phyloP scores from a whole-genome alignment of 345 rosid species.

The Acer negundo region DNA sequence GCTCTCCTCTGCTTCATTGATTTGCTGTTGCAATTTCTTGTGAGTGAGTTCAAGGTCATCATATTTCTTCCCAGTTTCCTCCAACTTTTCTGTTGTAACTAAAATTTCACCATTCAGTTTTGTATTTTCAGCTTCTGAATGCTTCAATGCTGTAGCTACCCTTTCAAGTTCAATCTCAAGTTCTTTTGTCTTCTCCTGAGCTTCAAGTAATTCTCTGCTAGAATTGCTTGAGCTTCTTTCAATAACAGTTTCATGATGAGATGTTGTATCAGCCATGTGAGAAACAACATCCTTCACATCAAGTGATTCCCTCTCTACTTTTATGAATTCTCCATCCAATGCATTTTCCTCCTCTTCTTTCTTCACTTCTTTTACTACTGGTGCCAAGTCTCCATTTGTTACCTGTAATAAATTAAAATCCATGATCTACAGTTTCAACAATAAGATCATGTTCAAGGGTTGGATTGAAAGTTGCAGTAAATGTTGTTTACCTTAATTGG shows the following conservation, averaged over 20 bases:
- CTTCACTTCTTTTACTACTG: conserved; percentile 47
- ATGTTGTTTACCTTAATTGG: conserved; percentile 51
- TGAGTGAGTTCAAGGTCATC: conserved; percentile 65
- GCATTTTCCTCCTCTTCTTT: conserved; percentile 83
- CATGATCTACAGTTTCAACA: not conserved
- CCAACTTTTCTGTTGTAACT: conserved; percentile 56
- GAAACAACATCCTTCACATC: conserved; percentile 58
- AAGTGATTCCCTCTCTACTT: conserved; percentile 82
- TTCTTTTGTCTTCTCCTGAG: conserved; percentile 80
- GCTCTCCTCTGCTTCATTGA: conserved; percentile 65
- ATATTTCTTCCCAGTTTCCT: conserved; percentile 54
- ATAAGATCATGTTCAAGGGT: not conserved
- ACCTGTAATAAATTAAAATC: conserved; percentile 41
- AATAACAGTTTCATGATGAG: conserved; percentile 16
- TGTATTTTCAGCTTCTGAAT: conserved; percentile 66
- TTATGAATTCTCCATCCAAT: conserved; percentile 83
- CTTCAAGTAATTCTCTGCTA: conserved; percentile 71
- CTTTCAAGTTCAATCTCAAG: conserved; percentile 78
- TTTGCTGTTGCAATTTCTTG: conserved; percentile 67
- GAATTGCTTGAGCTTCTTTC: conserved; percentile 62
- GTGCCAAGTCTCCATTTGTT: conserved; percentile 48
- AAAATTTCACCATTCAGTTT: conserved; percentile 58
- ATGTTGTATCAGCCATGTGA: conserved; percentile 28
- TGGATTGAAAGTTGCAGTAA: conserved; percentile 10
- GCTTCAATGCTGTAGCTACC: conserved; percentile 62